A percentile compares a stretch with the other conserved stretches of the same genome.
These are phyloP conservation scores for Acidiella bohemica DNA, from an alignment of 495 filamentous ascomycete genomes.

Conservation along the genomic window DNA sequence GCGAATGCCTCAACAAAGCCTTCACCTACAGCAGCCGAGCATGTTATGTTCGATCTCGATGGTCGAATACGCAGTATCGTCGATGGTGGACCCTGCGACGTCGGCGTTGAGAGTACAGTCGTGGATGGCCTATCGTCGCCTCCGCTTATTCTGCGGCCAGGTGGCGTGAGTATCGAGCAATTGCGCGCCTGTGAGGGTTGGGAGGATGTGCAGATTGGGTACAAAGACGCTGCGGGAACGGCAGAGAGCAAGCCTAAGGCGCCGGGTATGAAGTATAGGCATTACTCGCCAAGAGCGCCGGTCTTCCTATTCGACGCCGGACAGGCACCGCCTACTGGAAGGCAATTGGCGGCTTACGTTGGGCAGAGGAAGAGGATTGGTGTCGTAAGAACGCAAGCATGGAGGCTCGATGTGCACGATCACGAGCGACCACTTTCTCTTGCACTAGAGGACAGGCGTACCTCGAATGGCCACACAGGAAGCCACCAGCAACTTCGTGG, in stretches of 20 bases:
- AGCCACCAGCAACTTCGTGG: not conserved
- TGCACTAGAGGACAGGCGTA: not conserved
- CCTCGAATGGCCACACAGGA: not conserved
- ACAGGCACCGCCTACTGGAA: slow-evolving; percentile 25
- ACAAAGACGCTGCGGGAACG: slow-evolving; percentile 49
- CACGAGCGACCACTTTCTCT: slow-evolving; percentile 3
- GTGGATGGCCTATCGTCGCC: slow-evolving; percentile 76
- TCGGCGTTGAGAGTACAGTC: slow-evolving; percentile 94
- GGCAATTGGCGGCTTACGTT: slow-evolving; percentile 20
- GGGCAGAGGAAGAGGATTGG: slow-evolving; percentile 25
- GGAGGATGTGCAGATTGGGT: slow-evolving; percentile 61
- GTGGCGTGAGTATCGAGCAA: slow-evolving; percentile 80
- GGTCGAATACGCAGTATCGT: slow-evolving; percentile 79
- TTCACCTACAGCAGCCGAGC: slow-evolving; percentile 74
- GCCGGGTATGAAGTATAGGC: slow-evolving; percentile 97
- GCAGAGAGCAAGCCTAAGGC: slow-evolving; percentile 52
- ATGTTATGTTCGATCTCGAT: slow-evolving; percentile 74
- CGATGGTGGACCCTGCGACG: slow-evolving; percentile 71
- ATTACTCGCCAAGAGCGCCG: slow-evolving; percentile 83
- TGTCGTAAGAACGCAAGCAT: slow-evolving; percentile 28
- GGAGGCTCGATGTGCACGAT: slow-evolving; percentile 14
- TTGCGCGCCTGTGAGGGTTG: slow-evolving; percentile 63
- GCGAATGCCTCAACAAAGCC: slow-evolving; percentile 90
- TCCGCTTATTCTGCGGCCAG: slow-evolving; percentile 71
- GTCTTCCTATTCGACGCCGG: slow-evolving; percentile 67